Percentiles rank a stretch among this genome's conserved stretches.
Conservation (phyloP, 2,329 filamentous ascomycete species). For the Penicillium brevicompactum region DNA sequence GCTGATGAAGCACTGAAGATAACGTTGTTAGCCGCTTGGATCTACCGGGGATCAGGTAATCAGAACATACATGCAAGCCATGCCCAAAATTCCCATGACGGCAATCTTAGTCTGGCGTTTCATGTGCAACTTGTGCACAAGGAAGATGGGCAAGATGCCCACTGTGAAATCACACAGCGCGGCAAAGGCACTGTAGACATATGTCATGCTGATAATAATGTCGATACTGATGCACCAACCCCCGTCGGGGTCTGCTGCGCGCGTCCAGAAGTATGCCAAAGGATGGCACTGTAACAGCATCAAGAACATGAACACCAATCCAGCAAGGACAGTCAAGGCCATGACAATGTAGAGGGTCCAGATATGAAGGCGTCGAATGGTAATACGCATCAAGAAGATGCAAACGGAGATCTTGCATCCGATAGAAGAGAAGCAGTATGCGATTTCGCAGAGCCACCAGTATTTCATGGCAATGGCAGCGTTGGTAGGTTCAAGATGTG, state of each 20-base stretch:
- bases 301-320: constrained; percentile 54
- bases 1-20: constrained; percentile 43
- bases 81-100: constrained; percentile 55
- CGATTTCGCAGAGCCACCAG: constrained; percentile 57
- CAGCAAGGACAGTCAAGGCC: constrained; percentile 46
- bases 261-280: constrained; percentile 54
- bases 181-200: constrained; percentile 36
- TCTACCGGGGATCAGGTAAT: constrained; percentile 17
- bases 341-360: constrained; percentile 52
- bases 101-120: constrained; percentile 54
- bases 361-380: constrained; percentile 48
- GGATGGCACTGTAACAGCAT: constrained; percentile 58
- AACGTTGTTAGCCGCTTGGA: not conserved
- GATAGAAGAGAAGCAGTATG: constrained; percentile 52
- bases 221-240: constrained; percentile 46
- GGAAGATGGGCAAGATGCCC: constrained; percentile 54
- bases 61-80: constrained; percentile 54
- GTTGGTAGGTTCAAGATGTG: constrained; percentile 15
- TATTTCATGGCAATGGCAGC: constrained; percentile 32
- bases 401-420: constrained; percentile 55
- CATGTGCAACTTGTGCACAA: constrained; percentile 61
- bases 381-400: constrained; percentile 56
- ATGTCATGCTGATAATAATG: constrained; percentile 37
- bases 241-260: constrained; percentile 28
- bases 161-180: constrained; percentile 54